Base-by-base conservation (phyloP, 768 basidiomycete genomes). In the Phylloporus sp. region DNA sequence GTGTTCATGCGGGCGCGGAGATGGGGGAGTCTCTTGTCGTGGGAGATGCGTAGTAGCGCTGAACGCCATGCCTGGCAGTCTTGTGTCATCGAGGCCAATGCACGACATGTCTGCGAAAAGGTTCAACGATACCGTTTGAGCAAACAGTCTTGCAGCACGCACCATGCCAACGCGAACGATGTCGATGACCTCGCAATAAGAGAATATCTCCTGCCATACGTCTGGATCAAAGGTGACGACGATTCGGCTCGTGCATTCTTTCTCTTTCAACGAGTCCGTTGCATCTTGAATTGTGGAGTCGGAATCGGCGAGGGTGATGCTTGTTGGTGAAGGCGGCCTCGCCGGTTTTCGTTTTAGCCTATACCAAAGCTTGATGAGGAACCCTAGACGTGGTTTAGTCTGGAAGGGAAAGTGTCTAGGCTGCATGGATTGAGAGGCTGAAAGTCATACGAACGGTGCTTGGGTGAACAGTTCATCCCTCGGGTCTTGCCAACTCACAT, bases 151-250 rank as follows among this genome's bases (percentile, higher is more conserved):
- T 12, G 41, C n/a, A n/a, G n/a, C n/a, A 22, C n/a, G 38, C 44
- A 55, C 50, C 54, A 55, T 55, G 29, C 51, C 29, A 22, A 53
- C 16, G 12, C 31, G 54, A 24, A 53, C 10, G 26, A 55, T 53
- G 18, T 55, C 54, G 26, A 53, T 39, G 42, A 53, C 50, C n/a
- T 55, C 54, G 10, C 54, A 55, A 31, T 48, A 55, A 20, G 41
- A 43, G 8, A 55, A 46, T 41, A 55, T 53, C 29, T 47, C 51
- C 35, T 18, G 45, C 54, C 54, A 55, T 13, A 44, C 22, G 11
- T 44, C 4, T 18, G 43, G 49, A 13, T 54, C 31, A 11, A 53
- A 36, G 41, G 44, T 41, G 29, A 53, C 50, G 4, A 24, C 36
- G 5, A 47, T n/a, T 1, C n/a, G n/a, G n/a, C n/a, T n/a, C n/a